Percentiles rank a stretch among this genome's conserved stretches.
Evolutionary conservation across 345 rosid genomes (phyloP).

Genomic region (Kernera saxatilis): DNA sequence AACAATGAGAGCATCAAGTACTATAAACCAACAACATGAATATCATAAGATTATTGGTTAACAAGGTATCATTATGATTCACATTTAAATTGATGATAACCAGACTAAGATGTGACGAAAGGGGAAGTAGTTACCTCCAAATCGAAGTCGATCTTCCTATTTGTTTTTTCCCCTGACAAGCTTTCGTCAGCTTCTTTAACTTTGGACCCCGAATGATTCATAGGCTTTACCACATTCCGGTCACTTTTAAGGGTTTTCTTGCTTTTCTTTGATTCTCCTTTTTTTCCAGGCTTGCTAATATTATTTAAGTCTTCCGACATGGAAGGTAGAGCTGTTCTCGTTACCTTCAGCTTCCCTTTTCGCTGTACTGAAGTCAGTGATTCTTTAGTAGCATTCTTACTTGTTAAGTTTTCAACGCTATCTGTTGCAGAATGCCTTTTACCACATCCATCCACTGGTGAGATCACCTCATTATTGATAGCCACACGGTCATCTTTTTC

Average conservation of each 20-base stretch:
- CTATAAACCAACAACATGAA: neutral
- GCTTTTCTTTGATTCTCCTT: neutral
- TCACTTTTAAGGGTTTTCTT: neutral
- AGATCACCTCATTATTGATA: neutral
- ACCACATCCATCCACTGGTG: neutral
- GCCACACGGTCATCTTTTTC: neutral
- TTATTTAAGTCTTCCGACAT: neutral
- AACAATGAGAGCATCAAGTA: conserved; percentile 13
- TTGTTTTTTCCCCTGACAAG: conserved; percentile 5
- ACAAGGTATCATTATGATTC: neutral
- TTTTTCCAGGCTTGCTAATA: neutral
- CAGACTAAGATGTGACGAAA: neutral
- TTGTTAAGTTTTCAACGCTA: neutral
- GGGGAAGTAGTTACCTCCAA: conserved; percentile 14
- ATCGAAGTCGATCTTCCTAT: conserved; percentile 24
- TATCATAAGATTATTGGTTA: neutral
- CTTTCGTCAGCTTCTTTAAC: neutral
- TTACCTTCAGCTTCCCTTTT: neutral
- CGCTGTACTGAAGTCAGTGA: neutral
- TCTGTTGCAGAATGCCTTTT: neutral
- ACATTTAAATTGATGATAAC: neutral
- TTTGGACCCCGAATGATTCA: neutral
- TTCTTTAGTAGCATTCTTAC: neutral
- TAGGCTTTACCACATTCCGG: neutral
- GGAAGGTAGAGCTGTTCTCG: neutral